Conservation (phyloP, 768 basidiomycete genomes). For the Xerocomellus intermedius region DNA sequence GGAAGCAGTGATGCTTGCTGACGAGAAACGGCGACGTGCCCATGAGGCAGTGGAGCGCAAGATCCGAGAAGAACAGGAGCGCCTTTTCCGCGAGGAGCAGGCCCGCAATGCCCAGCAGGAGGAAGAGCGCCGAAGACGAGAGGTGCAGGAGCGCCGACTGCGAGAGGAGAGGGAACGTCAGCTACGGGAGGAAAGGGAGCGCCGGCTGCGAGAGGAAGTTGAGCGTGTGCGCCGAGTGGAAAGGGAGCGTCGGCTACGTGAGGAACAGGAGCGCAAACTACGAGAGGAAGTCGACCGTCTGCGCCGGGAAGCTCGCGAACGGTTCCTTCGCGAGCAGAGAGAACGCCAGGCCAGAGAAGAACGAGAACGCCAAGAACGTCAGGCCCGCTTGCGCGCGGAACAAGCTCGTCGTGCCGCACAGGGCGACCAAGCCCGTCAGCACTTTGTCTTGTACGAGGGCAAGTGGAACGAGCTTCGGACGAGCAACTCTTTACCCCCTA, state of each 20-base stretch:
- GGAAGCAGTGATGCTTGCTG: constrained; percentile 14
- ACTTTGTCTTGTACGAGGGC: constrained; percentile 30
- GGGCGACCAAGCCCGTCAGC: constrained; percentile 6
- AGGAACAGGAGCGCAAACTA: constrained; percentile 1
- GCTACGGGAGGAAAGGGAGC: background rate
- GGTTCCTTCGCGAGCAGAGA: constrained; percentile 6
- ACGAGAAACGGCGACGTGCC: constrained; percentile 14
- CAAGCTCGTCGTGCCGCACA: constrained; percentile 7
- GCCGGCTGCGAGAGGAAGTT: constrained; percentile 7
- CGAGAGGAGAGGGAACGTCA: constrained; percentile 15
- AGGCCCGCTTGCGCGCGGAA: constrained; percentile 22
- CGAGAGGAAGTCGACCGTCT: constrained; percentile 19
- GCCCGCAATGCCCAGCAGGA: constrained; percentile 16
- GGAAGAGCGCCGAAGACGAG: constrained; percentile 6
- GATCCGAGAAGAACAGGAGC: constrained; percentile 24
- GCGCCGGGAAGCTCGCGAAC: constrained; percentile 6
- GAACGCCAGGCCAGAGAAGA: constrained; percentile 21
- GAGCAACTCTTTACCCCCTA: constrained; percentile 13
- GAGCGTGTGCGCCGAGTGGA: background rate
- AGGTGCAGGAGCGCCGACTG: constrained; percentile 10
- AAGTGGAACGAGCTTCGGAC: constrained; percentile 39
- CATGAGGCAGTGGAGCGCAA: constrained; percentile 25
- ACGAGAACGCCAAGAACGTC: constrained; percentile 22
- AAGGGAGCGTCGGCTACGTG: constrained; percentile 10
- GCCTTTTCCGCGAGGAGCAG: constrained; percentile 1